Evolutionary conservation across 108 stramenopile genomes (phyloP).

Genomic region (Chaetoceros tenuissimus): DNA sequence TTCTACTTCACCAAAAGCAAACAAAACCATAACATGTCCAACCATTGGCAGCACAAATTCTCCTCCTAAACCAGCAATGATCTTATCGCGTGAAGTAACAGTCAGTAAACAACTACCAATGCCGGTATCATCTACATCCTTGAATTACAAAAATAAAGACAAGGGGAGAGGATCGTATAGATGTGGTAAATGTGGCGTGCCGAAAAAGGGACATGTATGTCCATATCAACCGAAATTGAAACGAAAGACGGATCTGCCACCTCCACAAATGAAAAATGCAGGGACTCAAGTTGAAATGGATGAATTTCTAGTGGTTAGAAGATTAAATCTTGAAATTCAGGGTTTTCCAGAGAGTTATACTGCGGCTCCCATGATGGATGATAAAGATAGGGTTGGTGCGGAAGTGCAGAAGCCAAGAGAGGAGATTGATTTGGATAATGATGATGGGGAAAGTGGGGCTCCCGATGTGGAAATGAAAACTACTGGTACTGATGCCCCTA

Average conservation of each 20-base stretch:
- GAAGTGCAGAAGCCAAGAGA: too few relatives aligned
- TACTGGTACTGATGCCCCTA: too few relatives aligned
- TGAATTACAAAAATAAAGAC: constrained; percentile 56
- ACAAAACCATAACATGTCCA: too few relatives aligned
- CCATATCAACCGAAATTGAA: constrained; percentile 88
- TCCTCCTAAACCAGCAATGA: too few relatives aligned
- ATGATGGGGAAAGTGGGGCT: too few relatives aligned
- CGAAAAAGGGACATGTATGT: constrained; percentile 90
- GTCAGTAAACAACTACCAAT: too few relatives aligned
- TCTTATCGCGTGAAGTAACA: too few relatives aligned
- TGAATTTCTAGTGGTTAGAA: constrained; percentile 82
- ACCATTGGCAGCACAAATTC: too few relatives aligned
- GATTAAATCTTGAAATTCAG: constrained; percentile 79
- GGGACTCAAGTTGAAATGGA: constrained; percentile 88
- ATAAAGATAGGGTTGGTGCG: constrained; percentile 26
- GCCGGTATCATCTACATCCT: too few relatives aligned
- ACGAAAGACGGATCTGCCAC: constrained; percentile 64
- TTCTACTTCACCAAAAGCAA: too few relatives aligned
- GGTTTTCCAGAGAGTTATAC: constrained; percentile 86
- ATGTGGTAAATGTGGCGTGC: constrained; percentile 83
- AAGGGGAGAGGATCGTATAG: constrained; percentile 78
- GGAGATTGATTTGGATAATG: too few relatives aligned
- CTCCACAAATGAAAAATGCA: constrained; percentile 76
- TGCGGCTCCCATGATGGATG: constrained; percentile 43
- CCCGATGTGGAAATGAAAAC: too few relatives aligned